Evolutionary conservation across 2,329 filamentous ascomycete genomes (phyloP), one percentile per base, ranked within the genome.

Genomic region (Cucurbitaria berberidis): DNA sequence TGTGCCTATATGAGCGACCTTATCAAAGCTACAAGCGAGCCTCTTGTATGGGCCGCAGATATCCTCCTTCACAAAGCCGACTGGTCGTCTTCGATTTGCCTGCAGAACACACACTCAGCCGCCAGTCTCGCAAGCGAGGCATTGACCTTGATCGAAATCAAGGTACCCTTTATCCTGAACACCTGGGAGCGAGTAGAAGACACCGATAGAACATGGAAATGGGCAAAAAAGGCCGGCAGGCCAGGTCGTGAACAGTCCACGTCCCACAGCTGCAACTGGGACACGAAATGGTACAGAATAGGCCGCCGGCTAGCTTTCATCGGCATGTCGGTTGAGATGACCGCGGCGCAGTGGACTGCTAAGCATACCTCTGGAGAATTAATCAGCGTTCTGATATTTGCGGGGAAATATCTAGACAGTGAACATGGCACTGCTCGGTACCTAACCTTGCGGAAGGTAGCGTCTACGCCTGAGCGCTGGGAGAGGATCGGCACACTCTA

Each of bases 301-400:
- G 46, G 45, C 4, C 22, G 50, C 8, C 24, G 50, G 7, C 40
- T 59, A 7, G 39, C 48, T 22, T 48, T 24, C 21, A 54, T 56
- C 35, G 35, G 43, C n/a, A 47, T 59, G 43, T 59, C 56, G n/a
- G 19, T 48, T 1, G 5, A 16, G 3, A 51, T 59, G 26, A 53
- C 42, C 3, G 30, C 30, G 15, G 27, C 38, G n/a, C 29, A 59
- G 29, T 57, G 53, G 53, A 53, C 53, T 5, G 24, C 30, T 15
- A 48, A 45, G 34, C 56, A 59, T 34, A 45, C 13, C 10, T 39
- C 36, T 7, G 45, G 53, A 15, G 56, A 59, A 19, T 21, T 59
- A 11, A 46, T 57, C 10, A 56, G 53, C 45, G 50, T 57, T 24
- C 27, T 59, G 16, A 13, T 59, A 24, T 59, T 59, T 42, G 43